phyloP scores from a whole-genome alignment of 2,329 filamentous ascomycete species.

The Arthrobotrys musiformis region DNA sequence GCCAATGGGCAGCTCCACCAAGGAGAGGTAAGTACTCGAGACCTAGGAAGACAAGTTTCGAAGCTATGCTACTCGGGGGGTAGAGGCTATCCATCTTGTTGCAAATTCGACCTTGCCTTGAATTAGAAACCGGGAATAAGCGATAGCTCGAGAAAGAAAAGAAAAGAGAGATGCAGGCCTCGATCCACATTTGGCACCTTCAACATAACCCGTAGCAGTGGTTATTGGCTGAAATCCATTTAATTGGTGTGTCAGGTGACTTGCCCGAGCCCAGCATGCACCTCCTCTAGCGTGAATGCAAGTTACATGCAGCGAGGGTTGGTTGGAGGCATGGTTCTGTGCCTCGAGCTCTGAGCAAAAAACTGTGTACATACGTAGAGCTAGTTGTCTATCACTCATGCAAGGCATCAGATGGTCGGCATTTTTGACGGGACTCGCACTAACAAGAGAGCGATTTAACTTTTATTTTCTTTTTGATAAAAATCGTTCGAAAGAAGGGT shows the following conservation, averaged over 20 bases:
- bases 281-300: neutral
- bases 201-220: conserved; percentile 48
- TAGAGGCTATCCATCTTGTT: conserved; percentile 20
- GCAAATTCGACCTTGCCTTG: conserved; percentile 48
- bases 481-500: conserved; percentile 16
- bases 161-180: conserved; percentile 55
- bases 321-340: conserved; percentile 47
- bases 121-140: conserved; percentile 57
- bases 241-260: conserved; percentile 54
- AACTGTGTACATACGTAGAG: conserved; percentile 37
- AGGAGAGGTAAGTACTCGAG: conserved; percentile 20
- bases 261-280: conserved; percentile 24
- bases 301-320: conserved; percentile 52
- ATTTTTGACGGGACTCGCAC: conserved; percentile 44
- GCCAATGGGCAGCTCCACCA: conserved; percentile 18
- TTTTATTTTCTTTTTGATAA: conserved; percentile 35
- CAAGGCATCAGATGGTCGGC: conserved; percentile 53
- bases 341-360: conserved; percentile 55
- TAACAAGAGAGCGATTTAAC: conserved; percentile 7
- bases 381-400: conserved; percentile 53
- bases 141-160: conserved; percentile 48
- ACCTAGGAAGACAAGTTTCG: conserved; percentile 25
- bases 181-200: conserved; percentile 51
- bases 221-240: conserved; percentile 52
- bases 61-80: conserved; percentile 37